Conservation (phyloP, 441 rosid genomes). For the Syzygium syzygioides region DNA sequence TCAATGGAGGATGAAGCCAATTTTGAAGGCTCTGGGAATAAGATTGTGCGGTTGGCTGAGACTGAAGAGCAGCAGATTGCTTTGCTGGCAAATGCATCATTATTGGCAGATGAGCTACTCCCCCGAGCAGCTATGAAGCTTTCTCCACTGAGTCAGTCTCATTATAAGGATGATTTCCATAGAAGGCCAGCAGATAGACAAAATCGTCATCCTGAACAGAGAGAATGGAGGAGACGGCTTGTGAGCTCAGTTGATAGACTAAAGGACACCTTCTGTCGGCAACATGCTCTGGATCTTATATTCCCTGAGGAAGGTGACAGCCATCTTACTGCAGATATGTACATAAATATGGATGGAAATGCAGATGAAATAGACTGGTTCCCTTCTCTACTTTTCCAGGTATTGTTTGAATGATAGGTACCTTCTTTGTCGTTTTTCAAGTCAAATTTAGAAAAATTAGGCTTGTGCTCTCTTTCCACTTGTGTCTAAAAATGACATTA, state of each 20-base stretch:
- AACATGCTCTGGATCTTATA: conserved; percentile 95
- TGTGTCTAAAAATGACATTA: not conserved
- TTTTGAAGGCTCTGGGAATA: conserved; percentile 73
- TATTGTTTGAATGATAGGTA: conserved; percentile 8
- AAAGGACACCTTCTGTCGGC: conserved; percentile 90
- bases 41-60: conserved; percentile 92
- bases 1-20: conserved; percentile 83
- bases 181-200: conserved; percentile 82
- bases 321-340: conserved; percentile 85
- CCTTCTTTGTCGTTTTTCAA: not conserved
- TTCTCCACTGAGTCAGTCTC: conserved; percentile 52
- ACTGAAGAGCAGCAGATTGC: conserved; percentile 95
- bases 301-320: conserved; percentile 97
- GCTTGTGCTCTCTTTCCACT: not conserved
- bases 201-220: conserved; percentile 95
- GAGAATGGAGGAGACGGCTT: conserved; percentile 98
- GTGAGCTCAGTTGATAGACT: conserved; percentile 76
- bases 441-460: not conserved
- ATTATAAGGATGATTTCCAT: conserved; percentile 56
- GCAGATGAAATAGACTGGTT: conserved; percentile 74
- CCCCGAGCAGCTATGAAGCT: conserved; percentile 99
- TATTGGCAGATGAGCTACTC: conserved; percentile 92
- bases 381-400: conserved; percentile 97
- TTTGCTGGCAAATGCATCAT: conserved; percentile 93
- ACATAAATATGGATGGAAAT: conserved; percentile 72